phyloP scores from a whole-genome alignment of 192 early-diverging fungal species.

The Coemansia sp. region DNA sequence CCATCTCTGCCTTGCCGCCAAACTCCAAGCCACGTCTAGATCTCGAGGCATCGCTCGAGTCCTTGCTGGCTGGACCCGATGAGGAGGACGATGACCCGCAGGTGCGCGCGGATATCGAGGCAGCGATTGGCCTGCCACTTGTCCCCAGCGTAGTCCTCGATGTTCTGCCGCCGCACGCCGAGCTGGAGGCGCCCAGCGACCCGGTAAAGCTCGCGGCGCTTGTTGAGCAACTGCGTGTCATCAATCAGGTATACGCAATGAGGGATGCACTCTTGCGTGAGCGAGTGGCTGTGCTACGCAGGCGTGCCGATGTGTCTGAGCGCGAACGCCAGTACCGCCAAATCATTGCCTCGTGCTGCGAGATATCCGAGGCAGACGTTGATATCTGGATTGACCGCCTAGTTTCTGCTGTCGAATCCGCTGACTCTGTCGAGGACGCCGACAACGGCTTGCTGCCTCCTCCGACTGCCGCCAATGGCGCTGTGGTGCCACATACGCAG shows the following conservation, averaged over 20 bases:
- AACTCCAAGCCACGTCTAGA: conserved; percentile 34
- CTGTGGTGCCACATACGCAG: not conserved
- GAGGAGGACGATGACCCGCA: not conserved
- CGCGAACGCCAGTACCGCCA: conserved; percentile 80
- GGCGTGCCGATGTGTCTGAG: conserved; percentile 58
- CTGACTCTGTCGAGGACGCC: conserved; percentile 16
- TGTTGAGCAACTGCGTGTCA: conserved; percentile 41
- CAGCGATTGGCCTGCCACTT: conserved; percentile 13
- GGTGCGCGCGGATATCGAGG: not conserved
- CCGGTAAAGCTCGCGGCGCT: conserved; percentile 30
- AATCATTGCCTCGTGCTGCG: conserved; percentile 86
- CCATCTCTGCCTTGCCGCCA: conserved; percentile 33
- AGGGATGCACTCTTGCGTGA: conserved; percentile 56
- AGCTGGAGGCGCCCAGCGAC: conserved; percentile 22
- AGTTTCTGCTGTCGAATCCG: conserved; percentile 73
- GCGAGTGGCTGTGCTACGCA: conserved; percentile 61
- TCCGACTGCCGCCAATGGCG: not conserved
- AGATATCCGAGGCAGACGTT: conserved; percentile 76
- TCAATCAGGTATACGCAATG: conserved; percentile 51
- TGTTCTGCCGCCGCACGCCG: not conserved
- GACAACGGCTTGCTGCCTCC: not conserved
- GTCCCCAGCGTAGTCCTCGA: conserved; percentile 11
- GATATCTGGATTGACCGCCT: conserved; percentile 77
- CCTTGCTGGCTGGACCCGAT: conserved; percentile 17
- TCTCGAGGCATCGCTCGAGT: conserved; percentile 27